Conservation (phyloP, 1,139 yeast genomes). For the Torulaspora globosa region DNA sequence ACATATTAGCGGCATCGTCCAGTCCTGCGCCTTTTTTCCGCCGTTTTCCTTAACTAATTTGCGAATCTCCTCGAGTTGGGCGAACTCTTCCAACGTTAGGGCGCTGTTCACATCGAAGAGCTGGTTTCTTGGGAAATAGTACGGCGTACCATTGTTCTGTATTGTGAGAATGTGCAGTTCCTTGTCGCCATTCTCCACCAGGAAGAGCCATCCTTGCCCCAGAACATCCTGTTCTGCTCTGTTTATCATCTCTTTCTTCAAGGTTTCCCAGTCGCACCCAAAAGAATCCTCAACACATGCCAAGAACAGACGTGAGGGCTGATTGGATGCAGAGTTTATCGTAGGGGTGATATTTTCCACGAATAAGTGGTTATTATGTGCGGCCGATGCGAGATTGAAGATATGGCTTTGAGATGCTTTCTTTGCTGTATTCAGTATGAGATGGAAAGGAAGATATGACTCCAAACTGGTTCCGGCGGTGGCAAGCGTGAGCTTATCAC, state of each 20-base stretch:
- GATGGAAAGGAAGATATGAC: slow-evolving; percentile 71
- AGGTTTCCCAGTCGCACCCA: slow-evolving; percentile 30
- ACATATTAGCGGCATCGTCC: slow-evolving; percentile 72
- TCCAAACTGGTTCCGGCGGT: slow-evolving; percentile 81
- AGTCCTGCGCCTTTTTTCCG: slow-evolving; percentile 50
- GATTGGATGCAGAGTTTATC: slow-evolving; percentile 36
- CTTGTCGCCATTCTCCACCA: slow-evolving; percentile 72
- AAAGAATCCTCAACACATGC: slow-evolving; percentile 29
- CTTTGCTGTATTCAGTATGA: slow-evolving; percentile 67
- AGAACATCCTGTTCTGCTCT: slow-evolving; percentile 50
- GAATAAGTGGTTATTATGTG: slow-evolving; percentile 88
- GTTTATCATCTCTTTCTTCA: slow-evolving; percentile 39
- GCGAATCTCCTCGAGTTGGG: slow-evolving; percentile 46
- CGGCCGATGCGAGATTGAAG: slow-evolving; percentile 86
- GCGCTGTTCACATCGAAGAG: slow-evolving; percentile 65
- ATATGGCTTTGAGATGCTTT: slow-evolving; percentile 64
- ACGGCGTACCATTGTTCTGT: slow-evolving; percentile 89
- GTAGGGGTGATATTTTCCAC: slow-evolving; percentile 56
- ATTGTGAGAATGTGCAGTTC: slow-evolving; percentile 58
- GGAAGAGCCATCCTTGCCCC: slow-evolving; percentile 80
- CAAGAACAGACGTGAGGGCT: slow-evolving; percentile 47
- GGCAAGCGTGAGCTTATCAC: slow-evolving; percentile 64
- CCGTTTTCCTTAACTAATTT: slow-evolving; percentile 39
- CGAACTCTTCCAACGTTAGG: slow-evolving; percentile 51
- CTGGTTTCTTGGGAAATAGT: slow-evolving; percentile 72